Conservation (phyloP, 2,329 filamentous ascomycete genomes). For the Chlorencoelia australis region DNA sequence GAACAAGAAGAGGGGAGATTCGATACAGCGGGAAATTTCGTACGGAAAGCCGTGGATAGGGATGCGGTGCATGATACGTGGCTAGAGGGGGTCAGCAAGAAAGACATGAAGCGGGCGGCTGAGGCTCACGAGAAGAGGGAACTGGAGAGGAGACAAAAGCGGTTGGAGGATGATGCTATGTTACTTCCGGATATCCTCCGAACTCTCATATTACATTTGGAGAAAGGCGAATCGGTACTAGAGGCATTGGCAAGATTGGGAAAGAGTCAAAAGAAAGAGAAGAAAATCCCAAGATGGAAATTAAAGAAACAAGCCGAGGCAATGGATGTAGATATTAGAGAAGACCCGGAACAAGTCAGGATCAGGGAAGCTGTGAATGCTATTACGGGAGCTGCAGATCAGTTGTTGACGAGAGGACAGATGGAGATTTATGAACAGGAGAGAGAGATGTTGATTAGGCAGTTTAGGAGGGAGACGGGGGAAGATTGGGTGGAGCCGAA, state of each 20-base stretch:
- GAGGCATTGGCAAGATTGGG: conserved; percentile 80
- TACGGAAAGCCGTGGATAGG: conserved; percentile 79
- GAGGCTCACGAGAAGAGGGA: conserved; percentile 82
- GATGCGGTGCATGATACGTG: conserved; percentile 87
- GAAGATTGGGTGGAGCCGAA: conserved; percentile 65
- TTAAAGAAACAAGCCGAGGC: conserved; percentile 54
- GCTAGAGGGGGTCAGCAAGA: conserved; percentile 87
- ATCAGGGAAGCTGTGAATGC: conserved; percentile 67
- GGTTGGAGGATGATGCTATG: conserved; percentile 64
- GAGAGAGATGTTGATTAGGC: conserved; percentile 70
- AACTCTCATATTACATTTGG: conserved; percentile 61
- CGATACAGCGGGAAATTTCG: conserved; percentile 82
- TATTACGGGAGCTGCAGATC: conserved; percentile 85
- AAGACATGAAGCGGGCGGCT: conserved; percentile 80
- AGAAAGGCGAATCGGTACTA: conserved; percentile 74
- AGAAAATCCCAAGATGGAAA: conserved; percentile 57
- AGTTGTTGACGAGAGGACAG: conserved; percentile 71
- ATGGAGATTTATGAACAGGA: conserved; percentile 88
- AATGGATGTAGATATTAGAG: conserved; percentile 62
- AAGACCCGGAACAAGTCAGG: conserved; percentile 58
- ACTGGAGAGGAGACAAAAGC: conserved; percentile 60
- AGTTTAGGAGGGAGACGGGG: conserved; percentile 76
- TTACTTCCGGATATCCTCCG: conserved; percentile 65
- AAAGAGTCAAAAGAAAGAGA: conserved; percentile 50
- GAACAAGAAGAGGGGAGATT: conserved; percentile 92